phyloP scores from a whole-genome alignment of 2,329 filamentous ascomycete species.

The Trichoderma sp. region DNA sequence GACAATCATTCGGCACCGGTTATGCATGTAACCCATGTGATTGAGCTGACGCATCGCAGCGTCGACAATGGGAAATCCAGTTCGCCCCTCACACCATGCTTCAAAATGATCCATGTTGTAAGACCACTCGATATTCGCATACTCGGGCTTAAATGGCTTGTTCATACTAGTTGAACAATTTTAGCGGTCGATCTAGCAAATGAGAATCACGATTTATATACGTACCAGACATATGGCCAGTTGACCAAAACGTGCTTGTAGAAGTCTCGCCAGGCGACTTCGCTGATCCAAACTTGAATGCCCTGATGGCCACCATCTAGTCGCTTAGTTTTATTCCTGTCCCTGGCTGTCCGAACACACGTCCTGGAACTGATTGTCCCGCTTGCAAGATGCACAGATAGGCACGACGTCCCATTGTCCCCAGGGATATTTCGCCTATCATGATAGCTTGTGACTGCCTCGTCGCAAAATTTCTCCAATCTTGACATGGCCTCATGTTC shows the following conservation, averaged over 20 bases:
- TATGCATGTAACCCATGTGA: constrained; percentile 76
- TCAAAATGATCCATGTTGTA: constrained; percentile 69
- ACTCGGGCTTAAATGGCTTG: constrained; percentile 75
- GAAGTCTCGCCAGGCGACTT: constrained; percentile 85
- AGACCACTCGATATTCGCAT: constrained; percentile 80
- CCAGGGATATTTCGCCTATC: constrained; percentile 67
- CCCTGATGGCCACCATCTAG: constrained; percentile 68
- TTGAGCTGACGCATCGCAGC: constrained; percentile 81
- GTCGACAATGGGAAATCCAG: constrained; percentile 82
- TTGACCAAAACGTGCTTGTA: constrained; percentile 83
- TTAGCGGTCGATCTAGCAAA: constrained; percentile 12
- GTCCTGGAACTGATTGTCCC: constrained; percentile 70
- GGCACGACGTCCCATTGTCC: constrained; percentile 61
- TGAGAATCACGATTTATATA: constrained; percentile 2
- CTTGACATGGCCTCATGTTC: constrained; percentile 69
- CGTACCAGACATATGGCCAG: constrained; percentile 80
- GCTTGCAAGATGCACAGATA: constrained; percentile 72
- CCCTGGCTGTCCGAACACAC: constrained; percentile 63
- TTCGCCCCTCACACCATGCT: constrained; percentile 73
- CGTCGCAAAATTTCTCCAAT: constrained; percentile 66
- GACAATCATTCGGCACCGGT: constrained; percentile 80
- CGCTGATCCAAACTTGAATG: constrained; percentile 74
- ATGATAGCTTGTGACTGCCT: constrained; percentile 63
- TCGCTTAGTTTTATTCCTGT: constrained; percentile 62
- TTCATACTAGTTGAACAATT: constrained; percentile 47